Evolutionary conservation across 2,329 filamentous ascomycete genomes (phyloP), one percentile per base, ranked within the genome.

Genomic region (Botrytis pseudocinerea): DNA sequence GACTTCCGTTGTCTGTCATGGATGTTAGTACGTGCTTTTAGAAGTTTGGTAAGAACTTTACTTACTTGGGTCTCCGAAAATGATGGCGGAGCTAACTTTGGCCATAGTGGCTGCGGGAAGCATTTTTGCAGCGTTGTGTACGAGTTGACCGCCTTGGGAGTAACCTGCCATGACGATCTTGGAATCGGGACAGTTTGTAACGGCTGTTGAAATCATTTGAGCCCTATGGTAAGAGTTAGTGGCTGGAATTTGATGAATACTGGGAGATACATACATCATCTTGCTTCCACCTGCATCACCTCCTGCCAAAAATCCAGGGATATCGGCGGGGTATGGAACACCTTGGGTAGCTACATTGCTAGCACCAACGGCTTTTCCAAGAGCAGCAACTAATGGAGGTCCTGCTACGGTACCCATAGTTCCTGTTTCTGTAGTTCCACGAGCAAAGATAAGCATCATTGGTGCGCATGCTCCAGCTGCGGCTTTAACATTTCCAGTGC

Each of bases 251-350:
- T 10, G 25, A 40, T 51, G 25, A 63, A 25, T 9, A 57, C 38
- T 18, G 38, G 25, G 42, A 48, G 12, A 51, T 38, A 59, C 54
- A 35, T 73, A 78, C 84, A 88, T 86, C 73, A 80, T 82, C 48
- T 77, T 76, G 70, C 83, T 84, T 10, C 86, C 86, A 5, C 70
- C 78, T 9, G 76, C 75, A 73, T 85, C 85, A 1, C 86, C 86
- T 14, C 85, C 84, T 25, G 80, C 80, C 6, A 86, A 78, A 75
- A 86, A 87, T 0, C 86, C 86, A 1, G 76, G 75, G 22, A 84
- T 74, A 70, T 81, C 80, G 12, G 87, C 87, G 0, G 83, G 81
- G 76, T 89, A 89, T 28, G 85, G 81, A 35, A 89, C 85, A 65
- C 87, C 87, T 79, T 89, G 87, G 14, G 87, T 82, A 4, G 84